phyloP scores from a whole-genome alignment of 768 basidiomycete species.

The Tulasnella sp. region DNA sequence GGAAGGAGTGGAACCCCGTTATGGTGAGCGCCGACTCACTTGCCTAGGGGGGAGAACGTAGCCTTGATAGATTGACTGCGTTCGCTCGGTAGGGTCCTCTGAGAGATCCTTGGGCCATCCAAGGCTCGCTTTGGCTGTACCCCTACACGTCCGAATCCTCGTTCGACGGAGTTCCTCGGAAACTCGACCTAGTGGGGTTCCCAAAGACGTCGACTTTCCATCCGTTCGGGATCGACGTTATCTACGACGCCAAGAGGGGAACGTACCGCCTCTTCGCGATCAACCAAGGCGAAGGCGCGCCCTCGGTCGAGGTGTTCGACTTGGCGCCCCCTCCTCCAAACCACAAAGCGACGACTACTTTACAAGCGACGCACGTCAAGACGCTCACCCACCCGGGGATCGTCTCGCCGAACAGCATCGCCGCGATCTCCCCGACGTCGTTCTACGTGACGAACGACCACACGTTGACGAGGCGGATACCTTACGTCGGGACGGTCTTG shows the following conservation, averaged over 20 bases:
- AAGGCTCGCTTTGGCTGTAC: conserved; percentile 53
- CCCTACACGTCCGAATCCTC: conserved; percentile 19
- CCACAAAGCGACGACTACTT: background rate
- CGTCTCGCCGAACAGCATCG: conserved; percentile 54
- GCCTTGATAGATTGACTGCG: background rate
- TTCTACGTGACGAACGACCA: conserved; percentile 72
- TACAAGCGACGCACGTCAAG: conserved; percentile 39
- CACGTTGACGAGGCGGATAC: conserved; percentile 42
- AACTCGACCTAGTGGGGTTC: conserved; percentile 34
- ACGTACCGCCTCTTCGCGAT: conserved; percentile 48
- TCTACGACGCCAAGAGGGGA: conserved; percentile 34
- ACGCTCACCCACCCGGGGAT: conserved; percentile 50
- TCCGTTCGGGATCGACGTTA: conserved; percentile 50
- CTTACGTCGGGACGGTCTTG: conserved; percentile 18
- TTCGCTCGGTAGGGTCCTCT: conserved; percentile 51
- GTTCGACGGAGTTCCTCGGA: conserved; percentile 27
- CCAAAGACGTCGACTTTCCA: conserved; percentile 54
- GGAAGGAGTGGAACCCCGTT: conserved; percentile 60
- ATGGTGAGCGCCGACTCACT: conserved; percentile 18
- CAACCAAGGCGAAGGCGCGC: conserved; percentile 52
- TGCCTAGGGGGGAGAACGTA: background rate
- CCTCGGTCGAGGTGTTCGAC: conserved; percentile 57
- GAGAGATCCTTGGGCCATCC: conserved; percentile 37
- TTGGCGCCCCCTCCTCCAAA: conserved; percentile 33
- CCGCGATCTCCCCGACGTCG: conserved; percentile 50